phyloP scores from a whole-genome alignment of 495 filamentous ascomycete species.

The Aspergillus ostianus region DNA sequence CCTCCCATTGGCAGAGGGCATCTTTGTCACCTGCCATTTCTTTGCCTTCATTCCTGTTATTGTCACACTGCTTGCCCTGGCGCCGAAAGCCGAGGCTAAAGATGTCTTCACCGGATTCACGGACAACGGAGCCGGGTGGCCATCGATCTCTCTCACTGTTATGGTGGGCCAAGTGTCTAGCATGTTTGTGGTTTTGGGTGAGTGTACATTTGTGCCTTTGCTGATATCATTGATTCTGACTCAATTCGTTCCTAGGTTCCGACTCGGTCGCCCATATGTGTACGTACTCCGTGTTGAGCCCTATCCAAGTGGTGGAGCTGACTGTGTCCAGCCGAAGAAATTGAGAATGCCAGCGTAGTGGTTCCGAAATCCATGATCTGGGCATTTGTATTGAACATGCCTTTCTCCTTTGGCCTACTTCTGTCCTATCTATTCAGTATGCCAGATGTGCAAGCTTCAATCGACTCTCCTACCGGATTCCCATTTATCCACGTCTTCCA shows the following conservation, averaged over 20 bases:
- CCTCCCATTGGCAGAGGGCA: constrained; percentile 39
- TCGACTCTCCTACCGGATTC: constrained; percentile 35
- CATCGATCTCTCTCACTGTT: constrained; percentile 43
- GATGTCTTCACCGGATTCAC: constrained; percentile 47
- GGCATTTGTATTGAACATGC: constrained; percentile 42
- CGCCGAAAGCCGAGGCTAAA: constrained; percentile 33
- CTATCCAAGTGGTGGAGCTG: not conserved
- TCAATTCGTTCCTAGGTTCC: not conserved
- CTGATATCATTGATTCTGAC: not conserved
- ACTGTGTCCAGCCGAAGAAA: constrained; percentile 41
- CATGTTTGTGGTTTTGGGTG: constrained; percentile 25
- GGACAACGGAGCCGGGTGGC: constrained; percentile 47
- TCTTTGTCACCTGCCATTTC: constrained; percentile 41
- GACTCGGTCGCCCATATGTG: constrained; percentile 5
- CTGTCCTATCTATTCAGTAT: constrained; percentile 48
- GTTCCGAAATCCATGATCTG: constrained; percentile 49
- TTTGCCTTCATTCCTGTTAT: constrained; percentile 37
- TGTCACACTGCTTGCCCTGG: constrained; percentile 41
- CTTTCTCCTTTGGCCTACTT: constrained; percentile 41
- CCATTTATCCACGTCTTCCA: constrained; percentile 38
- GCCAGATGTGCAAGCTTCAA: constrained; percentile 34
- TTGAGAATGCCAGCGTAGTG: constrained; percentile 42
- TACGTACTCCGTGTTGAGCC: not conserved
- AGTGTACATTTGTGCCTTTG: not conserved
- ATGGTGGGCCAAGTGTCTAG: constrained; percentile 50